Percentiles rank a stretch among this genome's conserved stretches.
These are phyloP conservation scores for Poronia punctata DNA, from an alignment of 495 filamentous ascomycete genomes.

Conservation along the genomic window DNA sequence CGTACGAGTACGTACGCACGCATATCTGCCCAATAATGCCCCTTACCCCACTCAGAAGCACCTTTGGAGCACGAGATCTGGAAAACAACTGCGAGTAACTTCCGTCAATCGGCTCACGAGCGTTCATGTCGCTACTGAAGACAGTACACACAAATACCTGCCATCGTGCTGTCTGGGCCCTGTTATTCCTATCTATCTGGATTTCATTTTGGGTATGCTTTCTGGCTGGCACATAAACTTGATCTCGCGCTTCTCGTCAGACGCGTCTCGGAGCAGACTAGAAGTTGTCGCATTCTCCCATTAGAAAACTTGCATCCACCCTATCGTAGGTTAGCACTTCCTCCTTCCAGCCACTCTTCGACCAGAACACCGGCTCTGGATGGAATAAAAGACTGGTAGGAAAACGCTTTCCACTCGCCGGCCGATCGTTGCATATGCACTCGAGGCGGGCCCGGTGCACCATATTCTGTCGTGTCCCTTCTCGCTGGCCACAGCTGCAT, in stretches of 20 bases:
- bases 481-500: slow-evolving; percentile 27
- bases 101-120: slow-evolving; percentile 2
- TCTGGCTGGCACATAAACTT: slow-evolving; percentile 21
- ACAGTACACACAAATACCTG: too few relatives aligned
- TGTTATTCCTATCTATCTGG: too few relatives aligned
- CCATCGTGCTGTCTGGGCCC: too few relatives aligned
- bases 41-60: slow-evolving; percentile 6
- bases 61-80: too few relatives aligned
- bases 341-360: neutral
- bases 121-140: neutral
- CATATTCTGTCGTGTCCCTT: slow-evolving; percentile 30
- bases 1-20: neutral
- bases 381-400: too few relatives aligned
- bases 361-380: too few relatives aligned
- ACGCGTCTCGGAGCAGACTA: slow-evolving; percentile 17
- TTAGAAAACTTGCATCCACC: slow-evolving; percentile 2
- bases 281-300: slow-evolving; percentile 9
- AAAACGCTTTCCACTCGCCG: slow-evolving; percentile 18
- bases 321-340: slow-evolving; percentile 2
- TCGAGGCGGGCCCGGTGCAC: slow-evolving; percentile 7
- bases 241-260: slow-evolving; percentile 16
- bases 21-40: slow-evolving; percentile 5
- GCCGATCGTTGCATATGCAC: slow-evolving; percentile 31
- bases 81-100: too few relatives aligned
- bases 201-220: too few relatives aligned